Conservation (phyloP, 2,329 filamentous ascomycete species). For the Diplodia seriata region DNA sequence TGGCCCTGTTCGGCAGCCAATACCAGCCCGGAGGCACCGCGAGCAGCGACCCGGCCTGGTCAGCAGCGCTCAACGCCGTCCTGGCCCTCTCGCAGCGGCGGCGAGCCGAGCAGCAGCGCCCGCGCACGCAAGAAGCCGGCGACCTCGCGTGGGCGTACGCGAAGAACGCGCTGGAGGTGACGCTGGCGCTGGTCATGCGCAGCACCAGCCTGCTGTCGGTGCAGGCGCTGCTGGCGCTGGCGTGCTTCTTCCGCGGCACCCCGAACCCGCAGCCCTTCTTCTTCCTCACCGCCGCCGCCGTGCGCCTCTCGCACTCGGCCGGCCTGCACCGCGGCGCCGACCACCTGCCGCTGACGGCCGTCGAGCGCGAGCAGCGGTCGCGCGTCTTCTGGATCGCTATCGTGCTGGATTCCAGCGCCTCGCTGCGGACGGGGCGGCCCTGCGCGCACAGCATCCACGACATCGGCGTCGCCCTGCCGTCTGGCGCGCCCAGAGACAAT, state of each 20-base stretch:
- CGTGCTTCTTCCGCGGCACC: conserved; percentile 23
- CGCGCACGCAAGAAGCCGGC: neutral
- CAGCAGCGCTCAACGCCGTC: conserved; percentile 14
- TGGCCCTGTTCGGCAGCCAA: conserved; percentile 15
- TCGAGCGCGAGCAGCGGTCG: conserved; percentile 15
- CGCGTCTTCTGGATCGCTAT: conserved; percentile 21
- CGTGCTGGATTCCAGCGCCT: conserved; percentile 6
- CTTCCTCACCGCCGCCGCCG: conserved; percentile 20
- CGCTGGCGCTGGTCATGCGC: conserved; percentile 6
- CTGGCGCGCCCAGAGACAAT: neutral
- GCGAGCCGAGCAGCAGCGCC: conserved; percentile 8
- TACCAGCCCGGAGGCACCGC: neutral
- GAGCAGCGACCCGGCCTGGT: conserved; percentile 5
- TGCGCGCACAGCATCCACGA: conserved; percentile 19
- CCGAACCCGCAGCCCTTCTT: conserved; percentile 16
- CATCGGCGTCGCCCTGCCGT: neutral
- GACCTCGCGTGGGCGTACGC: conserved; percentile 15
- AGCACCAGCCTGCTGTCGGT: conserved; percentile 19
- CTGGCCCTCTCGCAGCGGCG: conserved; percentile 8
- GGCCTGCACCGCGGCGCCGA: neutral
- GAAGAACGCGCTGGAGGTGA: conserved; percentile 13
- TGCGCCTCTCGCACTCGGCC: conserved; percentile 13
- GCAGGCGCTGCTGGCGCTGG: conserved; percentile 1
- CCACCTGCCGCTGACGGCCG: neutral
- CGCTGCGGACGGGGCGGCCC: conserved; percentile 5